Conservation (phyloP, 2,329 filamentous ascomycete genomes). For the Pezicula carpinea region DNA sequence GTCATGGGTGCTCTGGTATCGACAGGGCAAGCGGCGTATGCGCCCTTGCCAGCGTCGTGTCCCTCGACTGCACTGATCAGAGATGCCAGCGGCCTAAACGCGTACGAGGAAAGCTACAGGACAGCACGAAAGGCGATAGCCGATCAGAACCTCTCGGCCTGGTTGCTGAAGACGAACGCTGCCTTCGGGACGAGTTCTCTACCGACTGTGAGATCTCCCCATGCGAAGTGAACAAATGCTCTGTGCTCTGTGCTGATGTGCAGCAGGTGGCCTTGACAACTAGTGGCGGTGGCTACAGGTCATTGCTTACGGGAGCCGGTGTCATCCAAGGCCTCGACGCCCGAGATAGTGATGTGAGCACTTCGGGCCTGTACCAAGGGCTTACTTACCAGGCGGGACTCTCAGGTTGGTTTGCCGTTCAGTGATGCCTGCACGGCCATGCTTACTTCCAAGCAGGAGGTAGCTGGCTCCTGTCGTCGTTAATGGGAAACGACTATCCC, state of each 20-base stretch:
- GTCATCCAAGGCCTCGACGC: conserved; percentile 39
- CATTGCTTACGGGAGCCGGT: conserved; percentile 31
- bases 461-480: conserved; percentile 39
- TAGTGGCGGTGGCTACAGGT: conserved; percentile 38
- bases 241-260: neutral
- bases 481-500: conserved; percentile 41
- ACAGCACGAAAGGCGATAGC: conserved; percentile 33
- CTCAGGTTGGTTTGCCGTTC: conserved; percentile 27
- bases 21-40: conserved; percentile 21
- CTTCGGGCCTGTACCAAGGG: conserved; percentile 39
- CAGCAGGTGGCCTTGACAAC: conserved; percentile 33
- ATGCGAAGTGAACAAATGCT: neutral
- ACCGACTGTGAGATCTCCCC: conserved; percentile 25
- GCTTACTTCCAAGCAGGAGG: conserved; percentile 19
- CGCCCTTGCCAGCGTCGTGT: conserved; percentile 32
- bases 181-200: conserved; percentile 31
- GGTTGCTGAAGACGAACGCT: conserved; percentile 32
- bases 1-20: conserved; percentile 5
- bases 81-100: conserved; percentile 30
- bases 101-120: conserved; percentile 35
- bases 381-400: conserved; percentile 41
- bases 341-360: conserved; percentile 34
- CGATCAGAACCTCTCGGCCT: conserved; percentile 32
- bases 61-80: conserved; percentile 34
- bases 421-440: neutral